Evolutionary conservation across 1,139 yeast species (phyloP), one percentile per base, ranked within the genome.

Genomic region (Yarrowia galli): DNA sequence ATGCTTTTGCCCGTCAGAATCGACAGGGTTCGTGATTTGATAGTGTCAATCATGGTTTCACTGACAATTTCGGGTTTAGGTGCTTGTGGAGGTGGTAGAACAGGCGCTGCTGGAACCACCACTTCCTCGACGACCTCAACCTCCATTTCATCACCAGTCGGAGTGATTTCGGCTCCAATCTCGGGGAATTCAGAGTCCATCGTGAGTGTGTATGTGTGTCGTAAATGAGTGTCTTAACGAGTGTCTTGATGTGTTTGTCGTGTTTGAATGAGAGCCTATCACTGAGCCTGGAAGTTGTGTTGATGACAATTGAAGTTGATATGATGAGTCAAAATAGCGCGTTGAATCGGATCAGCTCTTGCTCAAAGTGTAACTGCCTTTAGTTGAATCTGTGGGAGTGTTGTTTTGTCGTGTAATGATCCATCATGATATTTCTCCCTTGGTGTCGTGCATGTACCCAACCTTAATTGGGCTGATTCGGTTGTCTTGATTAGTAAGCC

Each of bases 1-100:
- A 48, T 67, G n/a, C 40, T 36, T 22, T 70, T 71, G 12, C 74
- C 76, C 54, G 71, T 73, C 18, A 76, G 69, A 43, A 73, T 75
- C 42, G 70, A 58, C 58, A 75, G 67, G 12, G 75, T 76, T 38
- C 70, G 70, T 12, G 63, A 49, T 48, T 68, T 70, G 56, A 69
- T 68, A 13, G 45, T 32, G 5, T 36, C 25, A 5, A 35, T 25
- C 46, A 45, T 61, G 40, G 20, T 8, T 10, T 45, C 54, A 28
- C 51, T 22, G 56, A 54, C 25, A 15, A 10, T 28, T 36, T 48
- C 53, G 42, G 67, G 66, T 68, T 68, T 48, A 61, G 69, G n/a
- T 8, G 16, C 46, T 9, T 36, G 46, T 16, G 45, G 46, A 36
- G 66, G 66, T 9, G 66, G 45, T 2, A 25, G 18, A 2, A 61